Evolutionary conservation across 2,329 filamentous ascomycete genomes (phyloP).

Genomic region (Colletotrichum kahawae): DNA sequence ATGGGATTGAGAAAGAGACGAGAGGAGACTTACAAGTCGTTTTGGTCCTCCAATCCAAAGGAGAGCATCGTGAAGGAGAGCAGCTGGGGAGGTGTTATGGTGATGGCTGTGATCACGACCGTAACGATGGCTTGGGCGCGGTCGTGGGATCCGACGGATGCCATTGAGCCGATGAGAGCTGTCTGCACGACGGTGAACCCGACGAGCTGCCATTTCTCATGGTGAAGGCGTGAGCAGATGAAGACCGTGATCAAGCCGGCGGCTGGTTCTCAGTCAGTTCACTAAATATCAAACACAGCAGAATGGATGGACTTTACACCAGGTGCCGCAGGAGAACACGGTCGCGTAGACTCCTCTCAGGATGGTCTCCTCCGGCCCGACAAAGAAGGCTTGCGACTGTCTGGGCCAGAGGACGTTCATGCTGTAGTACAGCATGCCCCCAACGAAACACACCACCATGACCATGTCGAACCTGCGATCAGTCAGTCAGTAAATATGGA

Average conservation of each 20-base stretch:
- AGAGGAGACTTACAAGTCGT: not conserved
- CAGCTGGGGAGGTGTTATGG: conserved; percentile 35
- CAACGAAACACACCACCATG: conserved; percentile 34
- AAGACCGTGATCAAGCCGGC: not conserved
- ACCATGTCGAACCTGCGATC: conserved; percentile 30
- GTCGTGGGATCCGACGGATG: conserved; percentile 34
- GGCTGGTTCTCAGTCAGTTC: not conserved
- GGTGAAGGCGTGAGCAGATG: conserved; percentile 30
- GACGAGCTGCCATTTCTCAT: conserved; percentile 41
- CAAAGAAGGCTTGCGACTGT: conserved; percentile 30
- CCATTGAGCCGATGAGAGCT: conserved; percentile 38
- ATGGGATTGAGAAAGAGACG: not conserved
- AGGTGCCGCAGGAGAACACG: conserved; percentile 34
- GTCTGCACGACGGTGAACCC: conserved; percentile 36
- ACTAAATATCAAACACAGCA: not conserved
- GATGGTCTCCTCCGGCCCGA: conserved; percentile 25
- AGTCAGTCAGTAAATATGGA: not conserved
- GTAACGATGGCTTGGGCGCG: conserved; percentile 38
- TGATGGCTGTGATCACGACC: conserved; percentile 33
- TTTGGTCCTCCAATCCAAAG: conserved; percentile 35
- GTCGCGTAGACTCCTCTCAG: conserved; percentile 32
- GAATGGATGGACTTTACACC: conserved; percentile 13
- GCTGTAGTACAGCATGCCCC: conserved; percentile 35
- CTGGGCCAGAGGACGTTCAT: conserved; percentile 36
- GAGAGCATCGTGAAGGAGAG: conserved; percentile 39